Percentiles rank a stretch among this genome's conserved stretches.
Evolutionary conservation across 163 green algal genomes (phyloP).

Genomic region (Chlamydomonas reinhardtii): DNA sequence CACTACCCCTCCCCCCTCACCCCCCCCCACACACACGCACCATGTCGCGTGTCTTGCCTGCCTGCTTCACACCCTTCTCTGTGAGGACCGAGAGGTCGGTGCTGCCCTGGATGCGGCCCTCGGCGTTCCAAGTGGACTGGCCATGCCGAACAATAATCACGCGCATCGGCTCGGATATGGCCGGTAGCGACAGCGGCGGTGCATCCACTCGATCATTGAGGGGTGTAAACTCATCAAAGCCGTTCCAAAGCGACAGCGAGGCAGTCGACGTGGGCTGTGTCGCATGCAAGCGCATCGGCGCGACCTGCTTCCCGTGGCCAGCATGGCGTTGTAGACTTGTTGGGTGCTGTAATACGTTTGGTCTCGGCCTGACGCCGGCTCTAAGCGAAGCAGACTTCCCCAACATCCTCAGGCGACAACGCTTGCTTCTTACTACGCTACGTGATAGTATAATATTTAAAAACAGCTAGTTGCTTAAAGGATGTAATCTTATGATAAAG

Average conservation of each 20-base stretch:
- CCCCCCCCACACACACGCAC: slow-evolving; percentile 46
- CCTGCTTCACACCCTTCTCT: slow-evolving; percentile 82
- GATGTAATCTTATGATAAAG: too few species aligned
- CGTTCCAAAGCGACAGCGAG: slow-evolving; percentile 29
- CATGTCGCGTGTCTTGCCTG: slow-evolving; percentile 76
- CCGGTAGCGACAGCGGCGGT: slow-evolving; percentile 74
- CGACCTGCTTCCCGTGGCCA: too few species aligned
- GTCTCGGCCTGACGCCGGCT: too few species aligned
- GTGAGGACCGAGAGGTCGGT: slow-evolving; percentile 90
- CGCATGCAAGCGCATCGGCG: too few species aligned
- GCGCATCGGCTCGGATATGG: slow-evolving; percentile 52
- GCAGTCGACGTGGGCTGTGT: not conserved
- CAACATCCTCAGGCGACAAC: too few species aligned
- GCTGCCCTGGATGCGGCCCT: slow-evolving; percentile 88
- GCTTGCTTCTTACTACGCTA: too few species aligned
- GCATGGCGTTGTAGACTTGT: too few species aligned
- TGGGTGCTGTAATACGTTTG: too few species aligned
- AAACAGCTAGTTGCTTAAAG: too few species aligned
- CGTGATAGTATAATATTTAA: too few species aligned
- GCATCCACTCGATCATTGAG: slow-evolving; percentile 67
- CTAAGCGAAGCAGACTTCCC: too few species aligned
- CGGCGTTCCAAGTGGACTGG: slow-evolving; percentile 94
- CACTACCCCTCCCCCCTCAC: too few species aligned
- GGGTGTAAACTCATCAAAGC: slow-evolving; percentile 63
- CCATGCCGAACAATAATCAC: slow-evolving; percentile 91